phyloP scores from a whole-genome alignment of 495 filamentous ascomycete genomes.

The Rhypophila decipiens region DNA sequence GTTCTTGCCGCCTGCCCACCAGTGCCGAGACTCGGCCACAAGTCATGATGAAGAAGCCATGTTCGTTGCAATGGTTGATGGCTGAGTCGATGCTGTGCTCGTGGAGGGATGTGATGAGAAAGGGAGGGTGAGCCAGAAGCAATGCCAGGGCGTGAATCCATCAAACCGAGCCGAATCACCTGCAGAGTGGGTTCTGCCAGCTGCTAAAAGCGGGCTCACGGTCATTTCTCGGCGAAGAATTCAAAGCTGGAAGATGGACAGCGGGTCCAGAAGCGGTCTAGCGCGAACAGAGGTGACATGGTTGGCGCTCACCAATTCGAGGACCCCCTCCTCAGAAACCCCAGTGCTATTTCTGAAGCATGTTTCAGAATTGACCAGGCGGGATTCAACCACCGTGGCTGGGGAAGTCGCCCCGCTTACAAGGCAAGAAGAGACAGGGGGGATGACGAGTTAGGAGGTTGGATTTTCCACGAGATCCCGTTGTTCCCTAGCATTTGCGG shows the following conservation, averaged over 20 bases:
- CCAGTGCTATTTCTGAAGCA: slow-evolving; percentile 28
- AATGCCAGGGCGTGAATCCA: not conserved
- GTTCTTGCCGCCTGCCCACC: not conserved
- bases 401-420: slow-evolving; percentile 18
- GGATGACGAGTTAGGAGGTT: too few species aligned
- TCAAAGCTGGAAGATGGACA: not conserved
- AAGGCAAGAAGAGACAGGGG: slow-evolving; percentile 7
- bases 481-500: too few species aligned
- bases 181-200: slow-evolving; percentile 4
- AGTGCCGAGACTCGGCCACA: too few species aligned
- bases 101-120: not conserved
- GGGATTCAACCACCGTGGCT: slow-evolving; percentile 19
- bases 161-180: not conserved
- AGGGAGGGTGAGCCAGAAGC: not conserved
- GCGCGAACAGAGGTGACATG: not conserved
- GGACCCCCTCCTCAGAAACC: slow-evolving; percentile 4
- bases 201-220: not conserved
- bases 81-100: not conserved
- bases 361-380: slow-evolving; percentile 25
- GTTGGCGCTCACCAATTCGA: slow-evolving; percentile 4
- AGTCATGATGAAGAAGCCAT: not conserved
- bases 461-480: too few species aligned
- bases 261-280: not conserved
- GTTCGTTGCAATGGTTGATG: not conserved
- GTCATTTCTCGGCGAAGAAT: not conserved